These are phyloP conservation scores for Durio zibethinus DNA, from an alignment of 345 rosid genomes.

Conservation along the genomic window DNA sequence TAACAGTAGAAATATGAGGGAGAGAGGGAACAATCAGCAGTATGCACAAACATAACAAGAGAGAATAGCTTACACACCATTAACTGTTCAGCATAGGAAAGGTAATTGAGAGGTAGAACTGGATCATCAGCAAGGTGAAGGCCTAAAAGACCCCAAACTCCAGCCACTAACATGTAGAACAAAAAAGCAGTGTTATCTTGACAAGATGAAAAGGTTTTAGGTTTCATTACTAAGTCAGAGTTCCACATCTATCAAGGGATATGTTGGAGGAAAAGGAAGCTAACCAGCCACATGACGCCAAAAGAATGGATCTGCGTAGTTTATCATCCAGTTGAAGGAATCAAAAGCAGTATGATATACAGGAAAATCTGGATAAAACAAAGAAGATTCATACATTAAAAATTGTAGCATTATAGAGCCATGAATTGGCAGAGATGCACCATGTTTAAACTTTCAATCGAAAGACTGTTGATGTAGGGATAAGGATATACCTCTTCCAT, in stretches of 20 bases:
- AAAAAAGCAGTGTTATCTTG: background rate
- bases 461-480: background rate
- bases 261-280: conserved; percentile 12
- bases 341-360: conserved; percentile 94
- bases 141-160: conserved; percentile 84
- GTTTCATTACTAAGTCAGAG: background rate
- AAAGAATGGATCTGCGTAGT: conserved; percentile 57
- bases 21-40: background rate
- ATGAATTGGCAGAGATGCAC: background rate
- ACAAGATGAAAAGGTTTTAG: conserved; percentile 2
- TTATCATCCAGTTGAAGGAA: conserved; percentile 76
- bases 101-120: conserved; percentile 67
- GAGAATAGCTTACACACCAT: conserved; percentile 35
- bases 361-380: conserved; percentile 62
- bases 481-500: conserved; percentile 66
- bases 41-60: background rate
- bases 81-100: conserved; percentile 62
- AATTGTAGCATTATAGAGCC: background rate
- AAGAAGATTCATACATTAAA: background rate
- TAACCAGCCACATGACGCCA: conserved; percentile 89
- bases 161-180: conserved; percentile 57
- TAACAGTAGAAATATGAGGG: background rate
- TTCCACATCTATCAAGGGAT: background rate
- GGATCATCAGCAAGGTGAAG: conserved; percentile 78
- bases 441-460: background rate